Base-by-base conservation (phyloP, 1,284 basidiomycete genomes). In the Phylloboletellus chloephorus region DNA sequence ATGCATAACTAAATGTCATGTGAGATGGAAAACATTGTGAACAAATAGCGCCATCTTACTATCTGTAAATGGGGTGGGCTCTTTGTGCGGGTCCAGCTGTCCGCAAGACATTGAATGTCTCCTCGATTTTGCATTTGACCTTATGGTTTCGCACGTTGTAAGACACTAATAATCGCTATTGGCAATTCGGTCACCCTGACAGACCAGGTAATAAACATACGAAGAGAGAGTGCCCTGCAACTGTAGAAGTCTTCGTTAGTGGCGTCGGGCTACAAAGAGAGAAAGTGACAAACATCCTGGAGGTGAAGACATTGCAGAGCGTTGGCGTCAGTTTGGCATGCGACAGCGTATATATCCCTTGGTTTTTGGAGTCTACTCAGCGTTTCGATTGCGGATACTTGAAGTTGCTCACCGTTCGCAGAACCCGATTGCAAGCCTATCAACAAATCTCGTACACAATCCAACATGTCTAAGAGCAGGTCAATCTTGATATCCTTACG, bases 191-290 rank as follows among this genome's bases (percentile, higher is more conserved):
- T n/a, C 11, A 31, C 36, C 8, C 6, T 19, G 9, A 12, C 3
- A 19, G 20, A 17, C 2, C 19, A 34, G n/a, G 4, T 6, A n/a
- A 38, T 29, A 12, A 8, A 62, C 60, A 20, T 34, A 59, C 57
- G 3, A 15, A 59, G 39, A 25, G 57, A 63, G 7, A 59, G 48
- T 4, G 53, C 47, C 29, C 52, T 48, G 31, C 57, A 59, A 25
- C 57, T 59, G 16, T 31, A 1, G 12, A 37, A 12, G 7, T 2
- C 7, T 7, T 39, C 1, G 13, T 54, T 7, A 58, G 43, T 24
- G 0, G 3, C 3, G 0, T 3, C 4, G 20, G 9, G 21, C 6
- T 3, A 7, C 2, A 34, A 28, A 20, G 19, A 2, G 8, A 49
- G n/a, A 29, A 5, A 12, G 1, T 11, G 22, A 30, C 61, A 2